Conservation (phyloP, 495 filamentous ascomycete genomes). For the Neurospora sp. region DNA sequence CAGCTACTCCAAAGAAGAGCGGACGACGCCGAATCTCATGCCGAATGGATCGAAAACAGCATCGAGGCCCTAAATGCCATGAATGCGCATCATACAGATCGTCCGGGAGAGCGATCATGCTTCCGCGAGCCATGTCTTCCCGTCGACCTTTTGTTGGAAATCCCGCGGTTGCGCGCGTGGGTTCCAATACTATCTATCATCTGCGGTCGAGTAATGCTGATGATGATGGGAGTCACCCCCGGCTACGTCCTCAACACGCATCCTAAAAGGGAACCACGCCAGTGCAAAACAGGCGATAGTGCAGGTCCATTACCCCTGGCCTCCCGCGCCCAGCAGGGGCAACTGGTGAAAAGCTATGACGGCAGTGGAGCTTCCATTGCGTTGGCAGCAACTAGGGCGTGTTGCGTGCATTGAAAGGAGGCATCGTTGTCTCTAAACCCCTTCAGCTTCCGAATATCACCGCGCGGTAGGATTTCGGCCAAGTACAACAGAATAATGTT, state of each 20-base stretch:
- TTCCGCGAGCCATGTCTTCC: conserved; percentile 15
- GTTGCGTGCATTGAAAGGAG: conserved; percentile 1
- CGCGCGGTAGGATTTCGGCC: neutral
- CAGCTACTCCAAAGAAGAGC: conserved; percentile 13
- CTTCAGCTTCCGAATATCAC: neutral
- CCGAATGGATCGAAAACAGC: neutral
- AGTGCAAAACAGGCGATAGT: neutral
- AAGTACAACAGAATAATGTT: neutral
- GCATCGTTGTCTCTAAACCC: neutral
- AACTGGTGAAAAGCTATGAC: conserved; percentile 8
- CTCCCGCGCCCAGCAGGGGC: neutral
- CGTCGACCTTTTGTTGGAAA: conserved; percentile 13
- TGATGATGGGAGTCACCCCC: neutral
- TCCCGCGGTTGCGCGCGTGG: conserved; percentile 3
- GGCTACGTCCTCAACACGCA: conserved; percentile 1
- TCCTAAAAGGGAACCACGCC: neutral
- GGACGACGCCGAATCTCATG: neutral
- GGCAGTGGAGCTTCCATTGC: conserved; percentile 5
- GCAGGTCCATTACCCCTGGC: neutral
- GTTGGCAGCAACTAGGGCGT: neutral
- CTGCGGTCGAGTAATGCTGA: neutral
- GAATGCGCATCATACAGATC: conserved; percentile 19
- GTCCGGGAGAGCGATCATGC: conserved; percentile 5
- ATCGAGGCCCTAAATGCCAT: neutral
- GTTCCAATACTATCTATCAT: conserved; percentile 1